These are phyloP conservation scores for Aureobasidium sp. DNA, from an alignment of 2,329 filamentous ascomycete genomes.

Conservation along the genomic window DNA sequence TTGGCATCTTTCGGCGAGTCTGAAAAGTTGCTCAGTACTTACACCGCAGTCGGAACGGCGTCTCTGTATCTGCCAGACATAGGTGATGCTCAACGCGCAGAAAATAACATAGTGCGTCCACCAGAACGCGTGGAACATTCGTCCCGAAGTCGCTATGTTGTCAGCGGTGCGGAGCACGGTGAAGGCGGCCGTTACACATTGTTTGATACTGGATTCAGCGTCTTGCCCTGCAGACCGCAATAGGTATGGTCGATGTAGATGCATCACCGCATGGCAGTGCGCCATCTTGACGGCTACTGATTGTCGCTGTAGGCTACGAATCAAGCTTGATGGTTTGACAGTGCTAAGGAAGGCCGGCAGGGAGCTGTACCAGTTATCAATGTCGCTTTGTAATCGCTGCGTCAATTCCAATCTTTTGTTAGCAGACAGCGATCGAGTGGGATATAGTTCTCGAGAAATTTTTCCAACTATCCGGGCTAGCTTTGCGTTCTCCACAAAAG, in stretches of 20 bases:
- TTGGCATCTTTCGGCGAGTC: conserved; percentile 40
- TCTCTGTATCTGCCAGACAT: conserved; percentile 43
- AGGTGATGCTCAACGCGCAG: conserved; percentile 42
- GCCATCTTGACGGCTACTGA: conserved; percentile 27
- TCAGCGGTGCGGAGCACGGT: conserved; percentile 28
- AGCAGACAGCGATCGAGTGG: conserved; percentile 29
- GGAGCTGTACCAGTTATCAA: conserved; percentile 28
- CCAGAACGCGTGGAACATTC: conserved; percentile 40
- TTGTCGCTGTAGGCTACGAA: conserved; percentile 37
- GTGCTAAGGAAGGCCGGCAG: conserved; percentile 41
- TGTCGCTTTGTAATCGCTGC: conserved; percentile 32
- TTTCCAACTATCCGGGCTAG: conserved; percentile 28
- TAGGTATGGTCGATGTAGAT: conserved; percentile 29
- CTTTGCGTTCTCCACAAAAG: conserved; percentile 41
- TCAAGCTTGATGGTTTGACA: conserved; percentile 41
- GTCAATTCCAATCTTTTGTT: conserved; percentile 34
- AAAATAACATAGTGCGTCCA: conserved; percentile 46
- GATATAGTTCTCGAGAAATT: conserved; percentile 29
- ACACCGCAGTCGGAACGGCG: conserved; percentile 5
- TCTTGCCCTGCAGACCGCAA: conserved; percentile 10
- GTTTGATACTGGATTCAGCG: conserved; percentile 2
- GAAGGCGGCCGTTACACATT: conserved; percentile 13
- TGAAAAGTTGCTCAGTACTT: conserved; percentile 28
- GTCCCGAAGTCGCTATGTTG: conserved; percentile 32
- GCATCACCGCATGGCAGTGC: conserved; percentile 30